Conservation (phyloP, 148 eudicot species). For the Vaccinium vitisidaea region DNA sequence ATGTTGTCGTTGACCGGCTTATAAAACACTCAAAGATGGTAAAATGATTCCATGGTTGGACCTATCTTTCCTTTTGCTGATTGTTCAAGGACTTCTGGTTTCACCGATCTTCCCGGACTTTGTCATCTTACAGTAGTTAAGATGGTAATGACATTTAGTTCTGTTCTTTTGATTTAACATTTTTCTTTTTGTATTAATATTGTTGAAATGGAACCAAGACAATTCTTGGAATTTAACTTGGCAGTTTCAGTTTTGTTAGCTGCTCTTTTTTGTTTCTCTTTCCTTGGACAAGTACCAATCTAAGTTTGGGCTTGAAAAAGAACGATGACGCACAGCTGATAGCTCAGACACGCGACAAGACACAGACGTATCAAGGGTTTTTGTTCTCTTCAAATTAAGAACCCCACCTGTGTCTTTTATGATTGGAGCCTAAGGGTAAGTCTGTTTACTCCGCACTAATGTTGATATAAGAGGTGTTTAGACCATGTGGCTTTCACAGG, state of each 20-base stretch:
- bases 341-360: no score
- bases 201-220: background rate
- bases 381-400: no score
- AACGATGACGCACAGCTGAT: no score
- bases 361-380: no score
- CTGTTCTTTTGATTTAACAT: background rate
- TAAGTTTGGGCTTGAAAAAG: no score
- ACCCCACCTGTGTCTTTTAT: no score
- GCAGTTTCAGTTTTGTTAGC: background rate
- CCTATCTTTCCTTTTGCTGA: background rate
- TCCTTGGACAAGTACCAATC: no score
- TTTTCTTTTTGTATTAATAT: background rate
- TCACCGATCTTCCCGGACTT: background rate
- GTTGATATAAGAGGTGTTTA: no score
- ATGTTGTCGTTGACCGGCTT: slow-evolving; percentile 73
- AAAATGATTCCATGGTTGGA: slow-evolving; percentile 35
- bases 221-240: background rate
- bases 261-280: background rate
- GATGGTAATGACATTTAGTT: background rate
- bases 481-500: no score
- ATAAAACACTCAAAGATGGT: slow-evolving; percentile 71
- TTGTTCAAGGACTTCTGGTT: background rate
- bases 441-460: no score
- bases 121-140: background rate
- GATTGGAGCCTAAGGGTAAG: no score